Evolutionary conservation across 345 rosid genomes (phyloP).

Genomic region (Aethionema arabicum): DNA sequence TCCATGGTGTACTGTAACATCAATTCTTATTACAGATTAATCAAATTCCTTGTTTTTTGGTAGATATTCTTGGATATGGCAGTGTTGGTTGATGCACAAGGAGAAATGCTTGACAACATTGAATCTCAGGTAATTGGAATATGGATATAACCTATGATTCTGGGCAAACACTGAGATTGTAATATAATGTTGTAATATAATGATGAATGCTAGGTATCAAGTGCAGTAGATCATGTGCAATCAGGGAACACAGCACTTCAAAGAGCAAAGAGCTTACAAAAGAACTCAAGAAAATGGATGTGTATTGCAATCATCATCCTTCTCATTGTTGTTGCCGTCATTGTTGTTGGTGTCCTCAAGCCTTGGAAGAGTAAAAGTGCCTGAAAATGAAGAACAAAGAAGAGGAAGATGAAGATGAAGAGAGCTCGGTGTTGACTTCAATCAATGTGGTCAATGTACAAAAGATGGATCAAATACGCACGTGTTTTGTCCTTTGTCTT

Average conservation of each 20-base stretch:
- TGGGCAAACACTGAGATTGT: background rate
- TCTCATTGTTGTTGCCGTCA: constrained; percentile 66
- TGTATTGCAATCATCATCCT: constrained; percentile 85
- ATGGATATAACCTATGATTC: background rate
- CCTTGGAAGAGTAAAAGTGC: constrained; percentile 84
- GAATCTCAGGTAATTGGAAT: constrained; percentile 71
- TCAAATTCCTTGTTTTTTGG: background rate
- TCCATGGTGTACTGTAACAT: background rate
- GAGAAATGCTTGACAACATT: constrained; percentile 92
- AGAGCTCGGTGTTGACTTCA: no score
- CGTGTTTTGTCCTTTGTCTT: no score
- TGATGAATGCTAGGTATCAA: constrained; percentile 59
- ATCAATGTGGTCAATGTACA: no score
- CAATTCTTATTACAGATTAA: constrained; percentile 6
- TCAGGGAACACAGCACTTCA: constrained; percentile 82
- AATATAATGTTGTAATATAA: background rate
- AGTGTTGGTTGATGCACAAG: constrained; percentile 91
- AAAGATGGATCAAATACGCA: no score
- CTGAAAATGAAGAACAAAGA: constrained; percentile 7
- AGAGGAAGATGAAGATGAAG: no score
- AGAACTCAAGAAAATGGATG: constrained; percentile 90
- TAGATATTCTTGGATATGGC: constrained; percentile 96
- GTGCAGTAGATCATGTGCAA: constrained; percentile 89
- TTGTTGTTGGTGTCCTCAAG: constrained; percentile 68
- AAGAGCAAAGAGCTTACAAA: constrained; percentile 78